Evolutionary conservation across 2,329 filamentous ascomycete species (phyloP).

Genomic region (Trichoderma atrobrunneum): DNA sequence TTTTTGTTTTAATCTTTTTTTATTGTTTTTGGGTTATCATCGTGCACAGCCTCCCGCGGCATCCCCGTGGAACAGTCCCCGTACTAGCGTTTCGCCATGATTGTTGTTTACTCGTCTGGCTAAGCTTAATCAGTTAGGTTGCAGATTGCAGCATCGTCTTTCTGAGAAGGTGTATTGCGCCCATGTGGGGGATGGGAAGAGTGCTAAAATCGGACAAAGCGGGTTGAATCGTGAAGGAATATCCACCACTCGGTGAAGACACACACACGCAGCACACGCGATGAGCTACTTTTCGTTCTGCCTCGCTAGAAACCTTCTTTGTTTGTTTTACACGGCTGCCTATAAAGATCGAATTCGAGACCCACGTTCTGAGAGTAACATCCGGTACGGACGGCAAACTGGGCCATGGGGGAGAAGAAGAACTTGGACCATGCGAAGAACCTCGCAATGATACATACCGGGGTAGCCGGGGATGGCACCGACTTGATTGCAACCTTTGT

Average conservation of each 20-base stretch:
- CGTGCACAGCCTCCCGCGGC: constrained; percentile 1
- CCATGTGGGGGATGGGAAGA: background rate
- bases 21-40: background rate
- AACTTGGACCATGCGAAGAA: background rate
- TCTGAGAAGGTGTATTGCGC: background rate
- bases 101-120: background rate
- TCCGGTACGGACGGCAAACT: constrained; percentile 1
- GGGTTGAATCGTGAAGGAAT: background rate
- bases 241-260: background rate
- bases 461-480: background rate
- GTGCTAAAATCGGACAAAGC: background rate
- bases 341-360: background rate
- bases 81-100: constrained; percentile 1
- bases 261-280: background rate
- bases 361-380: background rate
- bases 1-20: background rate
- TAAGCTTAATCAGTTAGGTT: constrained; percentile 11
- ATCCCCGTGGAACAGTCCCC: background rate
- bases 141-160: background rate
- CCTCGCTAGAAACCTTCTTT: background rate
- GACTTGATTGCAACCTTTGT: background rate
- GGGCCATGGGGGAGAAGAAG: background rate
- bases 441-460: background rate
- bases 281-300: background rate
- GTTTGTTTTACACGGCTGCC: background rate